These are phyloP conservation scores for Kodamaea alishanica DNA, from an alignment of 1,139 yeast species.

Conservation along the genomic window DNA sequence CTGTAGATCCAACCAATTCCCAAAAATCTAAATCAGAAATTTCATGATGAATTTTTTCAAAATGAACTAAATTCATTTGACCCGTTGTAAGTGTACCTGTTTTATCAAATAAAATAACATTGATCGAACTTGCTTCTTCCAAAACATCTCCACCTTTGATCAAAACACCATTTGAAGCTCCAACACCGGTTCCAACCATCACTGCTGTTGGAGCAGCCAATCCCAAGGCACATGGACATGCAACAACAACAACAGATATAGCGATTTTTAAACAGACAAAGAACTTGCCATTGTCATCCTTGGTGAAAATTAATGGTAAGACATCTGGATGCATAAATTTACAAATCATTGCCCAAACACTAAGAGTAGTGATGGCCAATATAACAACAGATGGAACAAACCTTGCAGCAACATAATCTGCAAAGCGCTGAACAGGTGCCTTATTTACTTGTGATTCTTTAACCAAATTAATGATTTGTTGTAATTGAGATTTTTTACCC, in stretches of 20 bases:
- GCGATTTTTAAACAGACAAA: conserved; percentile 74
- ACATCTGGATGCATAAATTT: conserved; percentile 27
- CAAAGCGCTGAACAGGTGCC: conserved; percentile 88
- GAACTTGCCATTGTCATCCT: conserved; percentile 52
- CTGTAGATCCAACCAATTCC: conserved; percentile 61
- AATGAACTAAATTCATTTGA: conserved; percentile 54
- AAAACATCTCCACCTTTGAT: conserved; percentile 92
- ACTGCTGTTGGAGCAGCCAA: conserved; percentile 97
- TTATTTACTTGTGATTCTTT: conserved; percentile 84
- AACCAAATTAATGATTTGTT: conserved; percentile 81
- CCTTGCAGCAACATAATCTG: conserved; percentile 79
- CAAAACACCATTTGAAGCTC: conserved; percentile 83
- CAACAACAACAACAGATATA: conserved; percentile 93
- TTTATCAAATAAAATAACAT: conserved; percentile 81
- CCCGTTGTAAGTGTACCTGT: conserved; percentile 95
- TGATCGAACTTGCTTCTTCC: conserved; percentile 65
- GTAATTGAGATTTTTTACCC: conserved; percentile 81
- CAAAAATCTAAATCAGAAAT: conserved; percentile 38
- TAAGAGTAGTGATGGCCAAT: conserved; percentile 62
- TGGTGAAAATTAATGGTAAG: conserved; percentile 55
- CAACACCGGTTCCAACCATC: conserved; percentile 98
- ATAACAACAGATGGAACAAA: conserved; percentile 77
- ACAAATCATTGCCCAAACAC: conserved; percentile 56
- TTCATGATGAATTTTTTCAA: conserved; percentile 12
- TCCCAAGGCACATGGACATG: conserved; percentile 97